Percentiles rank a stretch among this genome's conserved stretches.
These are phyloP conservation scores for Pecoramyces ruminantium DNA, from an alignment of 192 early-diverging fungal species.

Conservation along the genomic window DNA sequence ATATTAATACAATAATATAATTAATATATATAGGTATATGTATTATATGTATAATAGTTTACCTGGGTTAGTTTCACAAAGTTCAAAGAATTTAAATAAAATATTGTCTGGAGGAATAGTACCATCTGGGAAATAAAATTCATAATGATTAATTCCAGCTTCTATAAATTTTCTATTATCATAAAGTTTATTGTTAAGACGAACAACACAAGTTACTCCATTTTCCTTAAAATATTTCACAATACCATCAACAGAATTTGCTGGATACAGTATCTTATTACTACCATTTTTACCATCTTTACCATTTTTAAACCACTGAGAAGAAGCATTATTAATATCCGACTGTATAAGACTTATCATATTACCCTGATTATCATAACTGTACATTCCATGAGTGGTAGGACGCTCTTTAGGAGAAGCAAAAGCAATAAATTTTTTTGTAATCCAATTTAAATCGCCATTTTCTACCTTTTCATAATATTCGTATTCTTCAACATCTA, in stretches of 20 bases:
- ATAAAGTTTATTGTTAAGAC: constrained; percentile 49
- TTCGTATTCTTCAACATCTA: constrained; percentile 54
- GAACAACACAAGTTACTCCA: constrained; percentile 28
- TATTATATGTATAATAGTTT: background rate
- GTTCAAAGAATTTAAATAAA: constrained; percentile 40
- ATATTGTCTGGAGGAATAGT: constrained; percentile 46
- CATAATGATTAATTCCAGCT: constrained; percentile 43
- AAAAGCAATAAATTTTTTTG: constrained; percentile 51
- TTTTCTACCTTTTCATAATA: constrained; percentile 49
- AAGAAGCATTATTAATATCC: background rate
- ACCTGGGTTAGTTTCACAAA: constrained; percentile 35
- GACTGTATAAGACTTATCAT: background rate
- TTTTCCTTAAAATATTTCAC: constrained; percentile 29
- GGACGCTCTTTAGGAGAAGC: constrained; percentile 42
- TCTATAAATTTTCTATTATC: constrained; percentile 30
- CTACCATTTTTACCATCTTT: background rate
- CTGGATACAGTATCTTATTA: constrained; percentile 1
- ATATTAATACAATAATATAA: too few relatives aligned
- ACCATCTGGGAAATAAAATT: constrained; percentile 54
- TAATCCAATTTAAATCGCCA: constrained; percentile 61
- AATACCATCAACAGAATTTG: constrained; percentile 24
- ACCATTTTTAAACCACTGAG: background rate
- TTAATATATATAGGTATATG: too few relatives aligned
- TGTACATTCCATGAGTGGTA: background rate
- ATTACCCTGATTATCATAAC: background rate